A percentile compares a stretch with the other conserved stretches of the same genome.
phyloP scores from a whole-genome alignment of 2,329 filamentous ascomycete species.

The Blastomyces parvus region DNA sequence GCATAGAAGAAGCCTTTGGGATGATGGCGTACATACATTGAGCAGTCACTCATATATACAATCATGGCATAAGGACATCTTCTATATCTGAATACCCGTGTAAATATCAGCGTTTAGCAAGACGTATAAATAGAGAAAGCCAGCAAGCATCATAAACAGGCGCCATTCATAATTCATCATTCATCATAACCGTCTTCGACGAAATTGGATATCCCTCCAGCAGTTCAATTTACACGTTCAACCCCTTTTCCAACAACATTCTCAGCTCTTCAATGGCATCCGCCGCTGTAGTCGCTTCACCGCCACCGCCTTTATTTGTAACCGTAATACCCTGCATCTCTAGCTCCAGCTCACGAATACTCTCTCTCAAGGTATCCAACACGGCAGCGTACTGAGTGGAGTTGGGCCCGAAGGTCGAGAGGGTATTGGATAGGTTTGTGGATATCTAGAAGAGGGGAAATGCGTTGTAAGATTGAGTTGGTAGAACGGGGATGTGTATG shows the following conservation, averaged over 20 bases:
- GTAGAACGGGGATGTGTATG: background rate
- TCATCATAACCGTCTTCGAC: background rate
- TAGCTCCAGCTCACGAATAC: conserved; percentile 23
- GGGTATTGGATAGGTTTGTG: conserved; percentile 34
- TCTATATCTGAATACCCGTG: background rate
- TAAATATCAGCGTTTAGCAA: background rate
- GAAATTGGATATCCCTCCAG: background rate
- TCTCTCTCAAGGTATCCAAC: conserved; percentile 28
- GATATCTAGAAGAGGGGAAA: conserved; percentile 27
- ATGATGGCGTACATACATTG: background rate
- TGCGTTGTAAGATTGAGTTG: background rate
- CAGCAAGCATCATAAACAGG: background rate
- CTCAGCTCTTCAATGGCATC: conserved; percentile 8
- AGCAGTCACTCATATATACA: background rate
- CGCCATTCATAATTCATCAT: background rate
- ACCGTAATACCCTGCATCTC: background rate
- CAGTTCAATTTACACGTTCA: conserved; percentile 3
- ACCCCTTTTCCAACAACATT: conserved; percentile 10
- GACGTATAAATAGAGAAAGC: too few relatives aligned
- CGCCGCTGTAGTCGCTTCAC: background rate
- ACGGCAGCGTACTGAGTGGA: conserved; percentile 32
- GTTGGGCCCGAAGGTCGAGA: conserved; percentile 30
- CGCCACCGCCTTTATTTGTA: background rate
- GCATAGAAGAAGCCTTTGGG: background rate
- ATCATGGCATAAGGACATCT: background rate